Conservation (phyloP, 371 early-diverging fungal genomes). For the Apophysomyces ossiformis region DNA sequence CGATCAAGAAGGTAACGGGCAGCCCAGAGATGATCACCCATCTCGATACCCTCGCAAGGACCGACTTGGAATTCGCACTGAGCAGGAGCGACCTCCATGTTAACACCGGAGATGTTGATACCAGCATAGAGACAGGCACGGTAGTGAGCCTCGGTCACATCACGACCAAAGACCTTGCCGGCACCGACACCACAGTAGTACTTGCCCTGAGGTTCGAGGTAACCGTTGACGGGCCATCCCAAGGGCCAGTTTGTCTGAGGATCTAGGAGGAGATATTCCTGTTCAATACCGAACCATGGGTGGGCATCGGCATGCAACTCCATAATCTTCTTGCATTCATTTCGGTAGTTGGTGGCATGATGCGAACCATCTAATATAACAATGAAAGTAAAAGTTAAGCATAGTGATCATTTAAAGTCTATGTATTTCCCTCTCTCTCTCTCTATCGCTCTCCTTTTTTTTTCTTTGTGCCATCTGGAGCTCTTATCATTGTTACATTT, state of each 20-base stretch:
- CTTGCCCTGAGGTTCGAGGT: constrained; percentile 64
- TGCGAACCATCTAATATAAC: constrained; percentile 55
- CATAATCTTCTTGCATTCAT: constrained; percentile 51
- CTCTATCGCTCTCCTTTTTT: neutral
- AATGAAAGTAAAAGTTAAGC: neutral
- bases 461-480: neutral
- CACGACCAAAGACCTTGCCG: constrained; percentile 57
- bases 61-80: constrained; percentile 70
- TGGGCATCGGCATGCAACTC: constrained; percentile 42
- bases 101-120: constrained; percentile 54
- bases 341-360: constrained; percentile 60
- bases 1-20: constrained; percentile 62
- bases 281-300: constrained; percentile 72
- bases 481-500: neutral
- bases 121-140: constrained; percentile 60
- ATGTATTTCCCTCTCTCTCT: neutral
- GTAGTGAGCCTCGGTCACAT: constrained; percentile 65
- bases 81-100: constrained; percentile 64
- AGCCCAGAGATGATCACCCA: constrained; percentile 64
- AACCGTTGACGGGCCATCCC: constrained; percentile 62
- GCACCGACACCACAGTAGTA: constrained; percentile 66
- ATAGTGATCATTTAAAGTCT: neutral
- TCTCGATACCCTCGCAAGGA: constrained; percentile 61
- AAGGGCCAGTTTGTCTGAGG: constrained; percentile 37
- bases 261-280: constrained; percentile 65